phyloP scores from a whole-genome alignment of 805 yeast genomes.

The Pichia eremophila region DNA sequence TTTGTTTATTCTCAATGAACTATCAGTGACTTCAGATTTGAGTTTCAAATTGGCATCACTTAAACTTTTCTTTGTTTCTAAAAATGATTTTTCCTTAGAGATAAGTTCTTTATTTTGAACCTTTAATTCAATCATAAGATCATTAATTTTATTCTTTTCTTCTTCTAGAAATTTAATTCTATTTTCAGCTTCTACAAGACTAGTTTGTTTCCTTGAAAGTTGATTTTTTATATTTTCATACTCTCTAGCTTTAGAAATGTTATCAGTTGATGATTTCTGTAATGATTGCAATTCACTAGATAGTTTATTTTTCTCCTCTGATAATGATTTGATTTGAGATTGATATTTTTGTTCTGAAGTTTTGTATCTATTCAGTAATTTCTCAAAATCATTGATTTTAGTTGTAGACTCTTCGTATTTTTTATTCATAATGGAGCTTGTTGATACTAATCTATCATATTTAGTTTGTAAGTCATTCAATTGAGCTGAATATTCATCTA shows the following conservation, averaged over 20 bases:
- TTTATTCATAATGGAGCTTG: conserved; percentile 14
- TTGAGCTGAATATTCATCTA: conserved; percentile 12
- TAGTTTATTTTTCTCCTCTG: conserved; percentile 28
- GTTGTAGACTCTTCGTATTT: conserved; percentile 9
- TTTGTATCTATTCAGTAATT: conserved; percentile 11
- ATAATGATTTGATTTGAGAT: conserved; percentile 22
- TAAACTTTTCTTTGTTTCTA: conserved; percentile 32
- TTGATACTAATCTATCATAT: conserved; percentile 10
- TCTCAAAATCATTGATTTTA: conserved; percentile 2
- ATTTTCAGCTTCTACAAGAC: conserved; percentile 29
- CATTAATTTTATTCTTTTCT: conserved; percentile 32
- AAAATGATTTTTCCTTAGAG: conserved; percentile 25
- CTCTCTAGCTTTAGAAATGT: conserved; percentile 40
- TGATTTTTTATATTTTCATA: conserved; percentile 27
- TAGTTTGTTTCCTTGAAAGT: conserved; percentile 35
- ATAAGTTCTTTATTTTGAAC: conserved; percentile 33
- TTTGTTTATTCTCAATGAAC: conserved; percentile 31
- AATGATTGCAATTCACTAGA: conserved; percentile 26
- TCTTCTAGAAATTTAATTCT: conserved; percentile 29
- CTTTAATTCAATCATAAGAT: conserved; percentile 30
- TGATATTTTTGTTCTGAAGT: conserved; percentile 26
- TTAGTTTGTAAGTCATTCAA: conserved; percentile 14
- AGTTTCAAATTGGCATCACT: conserved; percentile 34
- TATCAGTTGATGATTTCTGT: conserved; percentile 28
- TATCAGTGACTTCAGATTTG: conserved; percentile 24